phyloP scores from a whole-genome alignment of 75 land plant species.

The Cupressus sempervirens region DNA sequence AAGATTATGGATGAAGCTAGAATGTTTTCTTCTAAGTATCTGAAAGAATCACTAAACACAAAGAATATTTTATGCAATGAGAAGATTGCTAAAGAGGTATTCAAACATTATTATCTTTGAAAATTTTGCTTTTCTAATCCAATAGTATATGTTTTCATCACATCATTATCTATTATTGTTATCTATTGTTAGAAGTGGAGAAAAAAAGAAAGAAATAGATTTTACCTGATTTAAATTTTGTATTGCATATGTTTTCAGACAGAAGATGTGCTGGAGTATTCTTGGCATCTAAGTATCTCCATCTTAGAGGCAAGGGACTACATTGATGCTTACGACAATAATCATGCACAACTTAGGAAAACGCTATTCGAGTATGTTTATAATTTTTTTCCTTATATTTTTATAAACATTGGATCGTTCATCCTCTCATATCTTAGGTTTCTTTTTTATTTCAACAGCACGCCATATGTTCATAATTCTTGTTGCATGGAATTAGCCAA shows the following conservation, averaged over 20 bases:
- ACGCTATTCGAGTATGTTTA: not conserved
- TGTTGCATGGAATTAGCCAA: not conserved
- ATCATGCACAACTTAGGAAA: not conserved
- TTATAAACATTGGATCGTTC: not conserved
- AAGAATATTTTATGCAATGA: not conserved
- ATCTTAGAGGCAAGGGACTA: not conserved
- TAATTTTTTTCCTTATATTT: not conserved
- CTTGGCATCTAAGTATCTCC: not conserved
- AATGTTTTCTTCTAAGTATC: constrained; percentile 2
- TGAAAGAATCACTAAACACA: constrained; percentile 1
- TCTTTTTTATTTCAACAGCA: not conserved
- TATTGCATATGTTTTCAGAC: not conserved
- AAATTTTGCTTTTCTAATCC: no score
- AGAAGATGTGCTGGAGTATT: not conserved
- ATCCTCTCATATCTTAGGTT: not conserved
- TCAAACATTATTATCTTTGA: no score
- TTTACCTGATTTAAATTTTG: no score
- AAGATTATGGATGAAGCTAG: constrained; percentile 22
- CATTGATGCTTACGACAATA: not conserved
- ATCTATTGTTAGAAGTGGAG: no score
- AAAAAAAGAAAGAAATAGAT: no score
- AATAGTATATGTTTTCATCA: no score
- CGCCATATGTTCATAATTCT: not conserved
- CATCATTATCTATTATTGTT: no score
- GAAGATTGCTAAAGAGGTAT: not conserved